These are phyloP conservation scores for Nothophoma quercina DNA, from an alignment of 2,329 filamentous ascomycete genomes.

Conservation along the genomic window DNA sequence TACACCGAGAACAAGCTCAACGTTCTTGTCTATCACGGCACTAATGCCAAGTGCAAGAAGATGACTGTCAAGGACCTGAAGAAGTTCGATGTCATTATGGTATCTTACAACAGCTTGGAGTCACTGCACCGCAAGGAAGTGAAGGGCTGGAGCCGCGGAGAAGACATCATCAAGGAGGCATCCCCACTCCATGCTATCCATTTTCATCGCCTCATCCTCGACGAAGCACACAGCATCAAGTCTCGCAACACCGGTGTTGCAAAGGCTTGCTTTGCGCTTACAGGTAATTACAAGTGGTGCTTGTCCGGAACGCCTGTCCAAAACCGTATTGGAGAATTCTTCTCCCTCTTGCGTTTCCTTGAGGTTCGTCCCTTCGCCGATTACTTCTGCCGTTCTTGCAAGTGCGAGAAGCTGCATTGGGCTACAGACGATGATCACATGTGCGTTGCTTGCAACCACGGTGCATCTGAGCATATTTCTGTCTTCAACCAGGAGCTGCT, in stretches of 20 bases:
- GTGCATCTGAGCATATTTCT: conserved; percentile 73
- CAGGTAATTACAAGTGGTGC: conserved; percentile 92
- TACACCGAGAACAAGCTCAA: conserved; percentile 90
- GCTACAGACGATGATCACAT: conserved; percentile 73
- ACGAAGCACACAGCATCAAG: conserved; percentile 96
- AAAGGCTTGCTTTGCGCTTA: conserved; percentile 91
- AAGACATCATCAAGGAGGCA: conserved; percentile 80
- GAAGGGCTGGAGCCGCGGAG: conserved; percentile 84
- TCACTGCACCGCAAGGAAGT: conserved; percentile 91
- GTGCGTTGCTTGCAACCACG: conserved; percentile 74
- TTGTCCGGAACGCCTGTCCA: conserved; percentile 94
- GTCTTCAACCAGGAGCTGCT: conserved; percentile 95
- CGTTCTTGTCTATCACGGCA: conserved; percentile 88
- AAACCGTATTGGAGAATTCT: conserved; percentile 96
- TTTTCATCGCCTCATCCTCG: conserved; percentile 91
- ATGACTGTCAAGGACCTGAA: conserved; percentile 78
- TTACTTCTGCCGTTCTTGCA: conserved; percentile 90
- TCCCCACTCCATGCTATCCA: conserved; percentile 80
- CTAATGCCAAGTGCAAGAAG: conserved; percentile 81
- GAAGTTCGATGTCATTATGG: conserved; percentile 92
- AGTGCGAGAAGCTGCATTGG: conserved; percentile 86
- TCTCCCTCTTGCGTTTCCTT: conserved; percentile 91
- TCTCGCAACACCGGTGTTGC: conserved; percentile 88
- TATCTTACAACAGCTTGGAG: conserved; percentile 92
- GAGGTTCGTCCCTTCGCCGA: conserved; percentile 88